Evolutionary conservation across 805 yeast genomes (phyloP).

Genomic region (Metschnikowia kunwiensis): DNA sequence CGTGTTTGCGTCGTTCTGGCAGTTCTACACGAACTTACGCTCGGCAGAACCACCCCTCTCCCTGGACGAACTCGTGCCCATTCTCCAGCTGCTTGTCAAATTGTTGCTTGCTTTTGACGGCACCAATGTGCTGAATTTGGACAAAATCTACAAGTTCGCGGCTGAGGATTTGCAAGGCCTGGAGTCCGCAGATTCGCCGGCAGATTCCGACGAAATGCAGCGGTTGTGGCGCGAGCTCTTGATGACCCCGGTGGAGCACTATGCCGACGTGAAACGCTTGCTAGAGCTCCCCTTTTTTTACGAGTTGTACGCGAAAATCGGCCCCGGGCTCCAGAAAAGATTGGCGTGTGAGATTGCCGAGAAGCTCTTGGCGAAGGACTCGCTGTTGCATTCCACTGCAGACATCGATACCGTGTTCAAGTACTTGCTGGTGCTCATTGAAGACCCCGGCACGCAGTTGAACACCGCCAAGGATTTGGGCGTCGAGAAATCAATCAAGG

Average conservation of each 20-base stretch:
- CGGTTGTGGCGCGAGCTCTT: constrained; percentile 45
- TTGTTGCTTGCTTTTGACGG: constrained; percentile 69
- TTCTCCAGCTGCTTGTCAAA: constrained; percentile 63
- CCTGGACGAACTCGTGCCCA: constrained; percentile 57
- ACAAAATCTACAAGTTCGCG: constrained; percentile 59
- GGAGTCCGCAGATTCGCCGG: neutral
- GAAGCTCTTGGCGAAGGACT: constrained; percentile 43
- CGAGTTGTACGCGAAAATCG: constrained; percentile 49
- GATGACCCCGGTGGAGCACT: constrained; percentile 47
- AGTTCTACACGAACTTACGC: constrained; percentile 54
- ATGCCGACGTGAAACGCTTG: constrained; percentile 38
- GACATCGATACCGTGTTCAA: constrained; percentile 61
- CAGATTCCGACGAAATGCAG: constrained; percentile 14
- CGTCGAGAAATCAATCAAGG: constrained; percentile 29
- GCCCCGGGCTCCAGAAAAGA: constrained; percentile 51
- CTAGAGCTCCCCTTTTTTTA: constrained; percentile 49
- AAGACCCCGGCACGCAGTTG: constrained; percentile 27
- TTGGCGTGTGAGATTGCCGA: constrained; percentile 62
- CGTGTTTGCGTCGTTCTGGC: constrained; percentile 64
- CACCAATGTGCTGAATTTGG: constrained; percentile 54
- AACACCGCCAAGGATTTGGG: constrained; percentile 42
- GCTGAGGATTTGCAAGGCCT: constrained; percentile 32
- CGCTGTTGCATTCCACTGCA: constrained; percentile 25
- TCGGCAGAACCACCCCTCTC: constrained; percentile 63
- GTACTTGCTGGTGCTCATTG: constrained; percentile 54